These are phyloP conservation scores for Polymyxa betae DNA, from an alignment of 208 protist species.

Conservation along the genomic window DNA sequence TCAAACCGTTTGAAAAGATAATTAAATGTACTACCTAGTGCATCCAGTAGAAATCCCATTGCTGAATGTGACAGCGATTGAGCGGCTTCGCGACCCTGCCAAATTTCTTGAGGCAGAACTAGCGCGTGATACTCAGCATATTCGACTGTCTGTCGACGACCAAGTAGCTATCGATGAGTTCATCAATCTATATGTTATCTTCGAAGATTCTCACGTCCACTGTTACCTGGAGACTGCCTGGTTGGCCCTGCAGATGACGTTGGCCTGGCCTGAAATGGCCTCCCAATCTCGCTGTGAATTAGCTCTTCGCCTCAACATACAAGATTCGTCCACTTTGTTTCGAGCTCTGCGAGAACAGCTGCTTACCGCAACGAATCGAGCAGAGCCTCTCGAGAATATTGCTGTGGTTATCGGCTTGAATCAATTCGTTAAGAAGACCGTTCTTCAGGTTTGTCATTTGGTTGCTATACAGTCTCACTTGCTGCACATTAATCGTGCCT, in stretches of 20 bases:
- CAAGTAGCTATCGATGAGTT: background rate
- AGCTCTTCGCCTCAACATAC: background rate
- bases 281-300: background rate
- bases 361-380: background rate
- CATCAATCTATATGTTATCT: conserved; percentile 6
- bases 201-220: background rate
- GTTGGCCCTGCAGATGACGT: background rate
- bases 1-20: background rate
- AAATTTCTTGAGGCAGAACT: conserved; percentile 4
- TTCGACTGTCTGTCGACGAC: background rate
- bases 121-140: conserved; percentile 35
- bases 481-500: background rate
- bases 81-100: background rate
- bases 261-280: background rate
- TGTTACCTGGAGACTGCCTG: background rate
- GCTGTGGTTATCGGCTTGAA: conserved; percentile 18
- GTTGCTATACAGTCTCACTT: background rate
- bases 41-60: background rate
- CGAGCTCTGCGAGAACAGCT: background rate
- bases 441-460: background rate
- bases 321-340: background rate
- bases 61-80: background rate
- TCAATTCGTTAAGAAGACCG: background rate
- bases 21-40: background rate
- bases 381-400: background rate